These are phyloP conservation scores for Ustilago loliicola DNA, from an alignment of 1,284 basidiomycete species.

Conservation along the genomic window DNA sequence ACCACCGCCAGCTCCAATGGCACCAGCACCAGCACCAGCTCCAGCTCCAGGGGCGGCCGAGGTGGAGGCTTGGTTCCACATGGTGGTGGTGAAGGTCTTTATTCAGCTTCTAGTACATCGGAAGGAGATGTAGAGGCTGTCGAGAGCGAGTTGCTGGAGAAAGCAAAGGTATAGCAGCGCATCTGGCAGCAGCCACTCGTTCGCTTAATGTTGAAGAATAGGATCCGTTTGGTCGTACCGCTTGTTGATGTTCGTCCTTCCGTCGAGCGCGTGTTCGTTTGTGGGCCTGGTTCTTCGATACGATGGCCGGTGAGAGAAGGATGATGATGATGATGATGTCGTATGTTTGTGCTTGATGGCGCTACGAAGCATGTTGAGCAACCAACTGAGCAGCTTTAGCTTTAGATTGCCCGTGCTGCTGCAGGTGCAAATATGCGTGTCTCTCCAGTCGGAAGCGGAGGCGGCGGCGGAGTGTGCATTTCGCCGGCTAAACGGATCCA, in stretches of 20 bases:
- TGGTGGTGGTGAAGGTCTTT: constrained; percentile 7
- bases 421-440: background rate
- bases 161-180: too few species aligned
- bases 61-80: constrained; percentile 18
- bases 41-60: constrained; percentile 1
- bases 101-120: background rate
- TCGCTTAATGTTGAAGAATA: too few species aligned
- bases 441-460: background rate
- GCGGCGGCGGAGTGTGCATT: background rate
- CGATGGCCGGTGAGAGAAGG: too few species aligned
- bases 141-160: background rate
- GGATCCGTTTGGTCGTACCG: too few species aligned
- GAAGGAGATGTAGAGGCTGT: background rate
- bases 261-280: too few species aligned
- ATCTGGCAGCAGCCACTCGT: background rate
- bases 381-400: background rate
- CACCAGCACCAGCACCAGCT: too few species aligned
- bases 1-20: constrained; percentile 13
- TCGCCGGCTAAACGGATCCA: constrained; percentile 5
- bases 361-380: background rate
- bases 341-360: background rate
- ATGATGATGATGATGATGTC: background rate
- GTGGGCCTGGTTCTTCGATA: background rate
- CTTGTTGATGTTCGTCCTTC: too few species aligned
- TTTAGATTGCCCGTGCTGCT: background rate